Evolutionary conservation across 1,139 yeast genomes (phyloP), one percentile per base, ranked within the genome.

Genomic region (Hyphopichia wangnamkhiaoensis): DNA sequence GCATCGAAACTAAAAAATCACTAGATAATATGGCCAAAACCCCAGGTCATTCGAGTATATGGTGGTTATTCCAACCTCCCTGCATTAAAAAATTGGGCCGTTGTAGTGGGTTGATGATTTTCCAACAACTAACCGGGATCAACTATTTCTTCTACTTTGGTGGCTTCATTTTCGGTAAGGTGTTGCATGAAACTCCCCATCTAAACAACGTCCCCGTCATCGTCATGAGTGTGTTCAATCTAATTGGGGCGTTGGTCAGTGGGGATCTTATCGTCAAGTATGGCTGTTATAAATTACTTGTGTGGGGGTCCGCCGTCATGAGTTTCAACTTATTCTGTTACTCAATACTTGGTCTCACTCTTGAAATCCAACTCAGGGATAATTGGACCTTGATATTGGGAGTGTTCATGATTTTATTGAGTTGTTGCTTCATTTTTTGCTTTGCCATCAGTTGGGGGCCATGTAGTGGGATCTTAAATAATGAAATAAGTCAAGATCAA

Each of bases 371-470:
- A 10, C 18, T 29, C 19, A 9, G 7, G 4, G 19, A 29, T 5
- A 31, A 14, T 21, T 4, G 16, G 12, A 16, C 24, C 9, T n/a
- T 16, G 18, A 7, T 15, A 4, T 8, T 19, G 12, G 35, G 35
- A 23, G 12, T 23, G 5, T 14, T 16, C 8, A 13, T 32, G 20
- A 16, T 32, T 4, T 8, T 32, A 12, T 13, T 30, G 4, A 35
- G 37, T 30, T 42, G 57, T 37, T 23, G 41, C 8, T 59, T 59
- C 26, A 48, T 65, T 18, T 43, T 62, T 10, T 40, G 45, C 4
- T 65, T 65, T 44, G 53, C 71, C 5, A 37, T 52, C 7, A 55
- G 62, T 30, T 65, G 71, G 71, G 71, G 71, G 3, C 68, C 70
- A 1, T 48, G 63, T 18, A 45, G 59, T n/a, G 61, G 62, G 0